Conservation (phyloP, 345 rosid genomes). For the Camelina sativa region DNA sequence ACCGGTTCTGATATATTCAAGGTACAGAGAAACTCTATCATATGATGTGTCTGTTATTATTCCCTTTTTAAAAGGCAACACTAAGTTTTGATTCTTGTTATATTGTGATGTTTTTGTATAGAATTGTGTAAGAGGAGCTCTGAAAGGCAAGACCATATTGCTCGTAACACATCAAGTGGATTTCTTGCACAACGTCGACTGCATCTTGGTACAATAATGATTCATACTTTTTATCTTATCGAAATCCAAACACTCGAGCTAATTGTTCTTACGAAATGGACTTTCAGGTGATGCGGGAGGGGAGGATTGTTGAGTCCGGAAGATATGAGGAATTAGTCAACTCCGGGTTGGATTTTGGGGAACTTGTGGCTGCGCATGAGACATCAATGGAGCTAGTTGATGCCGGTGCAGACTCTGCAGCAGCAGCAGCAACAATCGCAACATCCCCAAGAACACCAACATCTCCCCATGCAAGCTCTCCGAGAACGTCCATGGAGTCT, state of each 20-base stretch:
- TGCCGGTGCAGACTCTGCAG: conserved; percentile 47
- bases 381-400: conserved; percentile 88
- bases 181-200: conserved; percentile 87
- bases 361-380: conserved; percentile 86
- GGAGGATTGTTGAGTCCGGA: conserved; percentile 86
- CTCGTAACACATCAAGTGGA: conserved; percentile 98
- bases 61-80: conserved; percentile 15
- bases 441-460: conserved; percentile 34
- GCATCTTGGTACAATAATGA: conserved; percentile 56
- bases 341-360: conserved; percentile 73
- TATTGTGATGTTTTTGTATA: conserved; percentile 38
- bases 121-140: conserved; percentile 91
- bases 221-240: not conserved
- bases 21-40: conserved; percentile 47
- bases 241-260: not conserved
- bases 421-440: conserved; percentile 11
- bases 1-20: conserved; percentile 91
- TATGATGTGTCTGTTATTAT: not conserved
- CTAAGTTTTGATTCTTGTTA: conserved; percentile 20
- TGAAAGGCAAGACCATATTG: conserved; percentile 80
- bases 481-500: conserved; percentile 46
- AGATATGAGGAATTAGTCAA: conserved; percentile 62
- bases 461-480: conserved; percentile 45
- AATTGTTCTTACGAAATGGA: conserved; percentile 21
- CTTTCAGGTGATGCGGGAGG: conserved; percentile 88